These are phyloP conservation scores for Biscogniauxia marginata DNA, from an alignment of 2,329 filamentous ascomycete genomes.

Conservation along the genomic window DNA sequence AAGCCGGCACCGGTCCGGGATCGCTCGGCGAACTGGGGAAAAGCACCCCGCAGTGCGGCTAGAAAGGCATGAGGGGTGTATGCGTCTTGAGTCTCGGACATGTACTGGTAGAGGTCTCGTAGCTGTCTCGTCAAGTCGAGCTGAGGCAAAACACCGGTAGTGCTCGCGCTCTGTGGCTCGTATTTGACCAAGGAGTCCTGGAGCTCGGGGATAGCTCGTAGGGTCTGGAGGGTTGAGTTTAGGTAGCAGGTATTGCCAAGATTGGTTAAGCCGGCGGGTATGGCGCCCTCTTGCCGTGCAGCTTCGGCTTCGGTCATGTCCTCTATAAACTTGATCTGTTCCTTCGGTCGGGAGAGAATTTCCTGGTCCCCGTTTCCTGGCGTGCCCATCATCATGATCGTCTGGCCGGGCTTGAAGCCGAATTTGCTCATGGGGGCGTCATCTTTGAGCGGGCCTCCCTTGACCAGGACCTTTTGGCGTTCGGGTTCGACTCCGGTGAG, in stretches of 20 bases:
- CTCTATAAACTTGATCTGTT: conserved; percentile 84
- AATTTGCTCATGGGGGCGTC: conserved; percentile 83
- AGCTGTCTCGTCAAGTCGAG: conserved; percentile 75
- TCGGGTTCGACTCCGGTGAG: conserved; percentile 94
- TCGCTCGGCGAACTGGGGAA: conserved; percentile 91
- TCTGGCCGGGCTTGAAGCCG: conserved; percentile 80
- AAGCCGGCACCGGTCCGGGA: conserved; percentile 79
- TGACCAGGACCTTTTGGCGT: conserved; percentile 92
- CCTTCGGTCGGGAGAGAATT: conserved; percentile 69
- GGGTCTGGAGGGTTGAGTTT: conserved; percentile 92
- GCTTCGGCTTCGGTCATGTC: conserved; percentile 96
- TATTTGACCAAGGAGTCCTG: conserved; percentile 72
- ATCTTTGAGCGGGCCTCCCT: conserved; percentile 93
- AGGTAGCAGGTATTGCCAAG: conserved; percentile 98
- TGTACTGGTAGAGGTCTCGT: conserved; percentile 80
- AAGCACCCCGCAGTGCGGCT: conserved; percentile 71
- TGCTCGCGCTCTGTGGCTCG: conserved; percentile 28
- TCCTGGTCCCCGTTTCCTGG: conserved; percentile 63
- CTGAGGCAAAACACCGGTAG: conserved; percentile 43
- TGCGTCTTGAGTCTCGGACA: conserved; percentile 86
- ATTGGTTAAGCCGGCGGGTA: conserved; percentile 84
- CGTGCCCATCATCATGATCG: conserved; percentile 96
- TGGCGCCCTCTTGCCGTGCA: conserved; percentile 78
- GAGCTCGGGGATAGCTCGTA: conserved; percentile 86
- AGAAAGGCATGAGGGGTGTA: conserved; percentile 83